A percentile compares a stretch with the other conserved stretches of the same genome.
These are phyloP conservation scores for Cardamine chenopodiifolia DNA, from an alignment of 345 rosid species.

Conservation along the genomic window DNA sequence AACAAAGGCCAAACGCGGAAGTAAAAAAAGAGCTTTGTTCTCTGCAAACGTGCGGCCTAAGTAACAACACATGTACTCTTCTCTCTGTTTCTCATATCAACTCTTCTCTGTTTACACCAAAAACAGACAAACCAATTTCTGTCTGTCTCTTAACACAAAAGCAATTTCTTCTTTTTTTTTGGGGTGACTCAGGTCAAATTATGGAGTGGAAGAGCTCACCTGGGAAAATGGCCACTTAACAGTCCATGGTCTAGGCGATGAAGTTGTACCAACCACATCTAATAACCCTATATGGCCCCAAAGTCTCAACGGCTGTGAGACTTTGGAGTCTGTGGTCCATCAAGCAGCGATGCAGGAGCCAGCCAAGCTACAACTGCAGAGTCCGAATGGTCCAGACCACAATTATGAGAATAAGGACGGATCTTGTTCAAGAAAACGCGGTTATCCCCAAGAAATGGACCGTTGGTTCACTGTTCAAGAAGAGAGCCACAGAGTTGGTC, in stretches of 20 bases:
- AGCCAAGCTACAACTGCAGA: conserved; percentile 13
- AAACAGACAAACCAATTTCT: conserved; percentile 31
- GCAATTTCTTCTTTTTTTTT: neutral
- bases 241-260: conserved; percentile 50
- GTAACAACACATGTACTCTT: conserved; percentile 41
- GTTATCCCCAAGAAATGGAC: conserved; percentile 32
- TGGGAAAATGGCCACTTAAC: conserved; percentile 60
- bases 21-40: conserved; percentile 21
- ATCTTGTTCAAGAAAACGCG: conserved; percentile 42
- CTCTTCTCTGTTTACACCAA: conserved; percentile 29
- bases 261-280: conserved; percentile 30
- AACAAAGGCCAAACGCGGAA: conserved; percentile 1
- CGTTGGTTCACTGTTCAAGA: conserved; percentile 36
- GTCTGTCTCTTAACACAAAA: conserved; percentile 6
- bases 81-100: conserved; percentile 36
- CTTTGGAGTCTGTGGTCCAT: conserved; percentile 61
- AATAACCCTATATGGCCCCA: conserved; percentile 45
- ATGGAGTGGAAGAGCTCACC: conserved; percentile 53
- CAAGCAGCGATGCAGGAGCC: conserved; percentile 49
- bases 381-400: conserved; percentile 14
- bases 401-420: conserved; percentile 26
- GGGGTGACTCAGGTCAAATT: conserved; percentile 57
- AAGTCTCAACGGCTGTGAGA: conserved; percentile 41
- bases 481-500: conserved; percentile 38
- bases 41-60: conserved; percentile 42